phyloP scores from a whole-genome alignment of 805 yeast genomes.

The Sugiyamaella lignohabitans region DNA sequence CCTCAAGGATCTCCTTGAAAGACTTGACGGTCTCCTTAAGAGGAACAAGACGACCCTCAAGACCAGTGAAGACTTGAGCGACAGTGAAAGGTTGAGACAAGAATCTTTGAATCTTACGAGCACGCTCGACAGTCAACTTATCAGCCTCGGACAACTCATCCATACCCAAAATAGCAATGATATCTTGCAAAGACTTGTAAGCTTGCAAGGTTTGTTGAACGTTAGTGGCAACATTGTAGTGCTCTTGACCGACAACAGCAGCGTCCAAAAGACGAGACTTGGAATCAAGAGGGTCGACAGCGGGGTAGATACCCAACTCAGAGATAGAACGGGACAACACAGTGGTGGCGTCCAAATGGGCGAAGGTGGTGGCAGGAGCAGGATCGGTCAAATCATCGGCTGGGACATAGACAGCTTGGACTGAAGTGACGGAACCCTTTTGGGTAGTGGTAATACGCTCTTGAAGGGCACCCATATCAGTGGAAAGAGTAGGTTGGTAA shows the following conservation, averaged over 20 bases:
- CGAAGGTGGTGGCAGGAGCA: conserved; percentile 99
- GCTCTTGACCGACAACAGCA: conserved; percentile 97
- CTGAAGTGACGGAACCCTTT: conserved; percentile 99
- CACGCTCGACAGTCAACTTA: conserved; percentile 99
- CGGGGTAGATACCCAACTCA: conserved; percentile 99
- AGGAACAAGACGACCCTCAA: conserved; percentile 95
- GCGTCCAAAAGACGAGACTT: conserved; percentile 97
- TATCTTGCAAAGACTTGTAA: conserved; percentile 99
- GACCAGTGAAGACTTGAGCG: conserved; percentile 99
- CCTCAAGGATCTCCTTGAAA: conserved; percentile 94
- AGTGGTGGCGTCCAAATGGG: conserved; percentile 99
- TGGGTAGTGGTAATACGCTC: conserved; percentile 99
- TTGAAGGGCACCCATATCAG: conserved; percentile 99
- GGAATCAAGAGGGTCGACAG: conserved; percentile 99
- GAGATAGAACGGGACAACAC: conserved; percentile 99
- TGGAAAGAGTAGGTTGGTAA: conserved; percentile 99
- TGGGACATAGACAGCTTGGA: conserved; percentile 99
- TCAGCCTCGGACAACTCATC: conserved; percentile 98
- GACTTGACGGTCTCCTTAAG: conserved; percentile 90
- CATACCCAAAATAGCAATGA: conserved; percentile 99
- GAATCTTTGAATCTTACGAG: conserved; percentile 99
- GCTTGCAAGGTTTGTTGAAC: conserved; percentile 99
- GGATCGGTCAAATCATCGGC: conserved; percentile 99
- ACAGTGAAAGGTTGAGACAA: conserved; percentile 99
- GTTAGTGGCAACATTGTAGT: conserved; percentile 87